Evolutionary conservation across 805 yeast species (phyloP).

Genomic region (Yarrowia sp.): DNA sequence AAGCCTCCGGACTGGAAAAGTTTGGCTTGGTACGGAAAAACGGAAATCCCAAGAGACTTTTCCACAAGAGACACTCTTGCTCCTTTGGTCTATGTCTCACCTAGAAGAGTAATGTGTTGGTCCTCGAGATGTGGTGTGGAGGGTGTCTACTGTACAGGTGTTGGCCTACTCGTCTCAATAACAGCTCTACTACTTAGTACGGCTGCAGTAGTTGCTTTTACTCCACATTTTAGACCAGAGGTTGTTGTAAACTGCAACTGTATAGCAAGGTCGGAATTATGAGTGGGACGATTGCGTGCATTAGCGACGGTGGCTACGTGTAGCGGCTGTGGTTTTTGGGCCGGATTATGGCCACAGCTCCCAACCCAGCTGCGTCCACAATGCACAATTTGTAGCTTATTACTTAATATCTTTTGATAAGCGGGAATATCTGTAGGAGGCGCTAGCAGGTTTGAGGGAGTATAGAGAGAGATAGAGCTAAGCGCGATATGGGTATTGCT

Average conservation of each 20-base stretch:
- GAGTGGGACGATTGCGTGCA: slow-evolving; percentile 10
- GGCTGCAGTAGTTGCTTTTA: no score
- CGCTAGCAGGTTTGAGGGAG: not conserved
- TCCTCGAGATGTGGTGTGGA: no score
- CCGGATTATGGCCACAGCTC: no score
- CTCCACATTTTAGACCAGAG: not conserved
- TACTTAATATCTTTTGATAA: not conserved
- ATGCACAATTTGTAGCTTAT: not conserved
- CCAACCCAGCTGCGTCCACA: not conserved
- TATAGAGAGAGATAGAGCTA: not conserved
- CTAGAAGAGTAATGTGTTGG: no score
- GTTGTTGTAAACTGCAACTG: not conserved
- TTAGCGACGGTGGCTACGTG: not conserved
- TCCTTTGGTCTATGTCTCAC: not conserved
- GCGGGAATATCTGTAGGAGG: not conserved
- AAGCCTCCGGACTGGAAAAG: not conserved
- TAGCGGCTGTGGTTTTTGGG: not conserved
- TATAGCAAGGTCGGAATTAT: not conserved
- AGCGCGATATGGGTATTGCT: not conserved
- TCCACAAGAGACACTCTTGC: no score
- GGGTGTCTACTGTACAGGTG: no score
- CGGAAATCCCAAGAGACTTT: no score
- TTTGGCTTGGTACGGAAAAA: not conserved
- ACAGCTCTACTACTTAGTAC: no score
- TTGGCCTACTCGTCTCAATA: no score